These are phyloP conservation scores for Geoglossum glabrum DNA, from an alignment of 495 filamentous ascomycete species.

Conservation along the genomic window DNA sequence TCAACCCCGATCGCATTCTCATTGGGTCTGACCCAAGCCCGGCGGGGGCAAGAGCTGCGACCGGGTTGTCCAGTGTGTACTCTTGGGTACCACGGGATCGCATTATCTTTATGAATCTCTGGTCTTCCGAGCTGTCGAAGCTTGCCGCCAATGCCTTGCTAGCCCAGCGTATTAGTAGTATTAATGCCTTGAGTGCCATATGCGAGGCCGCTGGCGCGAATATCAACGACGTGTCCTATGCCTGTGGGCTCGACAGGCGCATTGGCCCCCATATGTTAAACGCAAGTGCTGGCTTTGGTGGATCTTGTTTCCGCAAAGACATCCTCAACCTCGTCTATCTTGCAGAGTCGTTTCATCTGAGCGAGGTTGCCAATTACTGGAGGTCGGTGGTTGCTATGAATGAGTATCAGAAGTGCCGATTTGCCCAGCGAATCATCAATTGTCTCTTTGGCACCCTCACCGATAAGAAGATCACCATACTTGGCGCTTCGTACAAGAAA, in stretches of 20 bases:
- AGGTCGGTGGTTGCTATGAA: constrained; percentile 52
- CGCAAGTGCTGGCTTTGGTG: constrained; percentile 61
- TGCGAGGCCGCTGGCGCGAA: constrained; percentile 65
- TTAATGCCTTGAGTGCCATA: constrained; percentile 62
- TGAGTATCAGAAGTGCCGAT: constrained; percentile 52
- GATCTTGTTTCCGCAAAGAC: constrained; percentile 70
- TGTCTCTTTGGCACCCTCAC: constrained; percentile 48
- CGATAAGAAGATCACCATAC: constrained; percentile 49
- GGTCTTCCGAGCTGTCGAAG: constrained; percentile 66
- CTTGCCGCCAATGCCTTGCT: constrained; percentile 66
- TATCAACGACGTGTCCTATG: constrained; percentile 47
- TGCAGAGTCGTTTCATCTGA: constrained; percentile 44
- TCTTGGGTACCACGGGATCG: constrained; percentile 46
- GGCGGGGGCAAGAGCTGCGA: constrained; percentile 39
- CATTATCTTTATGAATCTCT: constrained; percentile 55
- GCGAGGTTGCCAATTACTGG: constrained; percentile 65
- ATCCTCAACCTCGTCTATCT: constrained; percentile 58
- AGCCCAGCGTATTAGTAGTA: constrained; percentile 65
- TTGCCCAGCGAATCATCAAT: constrained; percentile 38
- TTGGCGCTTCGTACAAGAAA: constrained; percentile 73
- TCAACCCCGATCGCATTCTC: constrained; percentile 54
- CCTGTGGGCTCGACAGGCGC: constrained; percentile 49
- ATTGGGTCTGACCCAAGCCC: constrained; percentile 46
- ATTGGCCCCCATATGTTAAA: constrained; percentile 61
- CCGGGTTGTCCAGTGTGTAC: constrained; percentile 43